A percentile compares a stretch with the other conserved stretches of the same genome.
Conservation (phyloP, 2,329 filamentous ascomycete species). For the Diplodia scrobiculata region DNA sequence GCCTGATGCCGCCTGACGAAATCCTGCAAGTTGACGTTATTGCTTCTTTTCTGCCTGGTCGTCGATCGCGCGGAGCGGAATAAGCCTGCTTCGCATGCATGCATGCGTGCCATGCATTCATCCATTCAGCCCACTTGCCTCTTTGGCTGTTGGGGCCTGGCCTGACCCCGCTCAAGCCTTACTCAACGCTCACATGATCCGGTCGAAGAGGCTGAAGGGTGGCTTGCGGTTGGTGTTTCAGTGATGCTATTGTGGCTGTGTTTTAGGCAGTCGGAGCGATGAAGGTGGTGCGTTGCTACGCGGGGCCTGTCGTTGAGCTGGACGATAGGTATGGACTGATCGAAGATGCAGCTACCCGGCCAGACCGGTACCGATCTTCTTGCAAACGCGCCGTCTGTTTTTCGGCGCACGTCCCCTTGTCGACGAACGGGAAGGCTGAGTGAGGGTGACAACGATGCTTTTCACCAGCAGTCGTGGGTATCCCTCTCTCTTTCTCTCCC, state of each 20-base stretch:
- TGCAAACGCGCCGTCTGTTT: too few species aligned
- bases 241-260: neutral
- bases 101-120: neutral
- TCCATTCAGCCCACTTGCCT: neutral
- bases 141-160: neutral
- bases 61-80: neutral
- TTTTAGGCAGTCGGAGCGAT: too few species aligned
- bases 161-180: neutral
- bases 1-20: neutral
- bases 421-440: too few species aligned
- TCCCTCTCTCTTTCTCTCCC: too few species aligned
- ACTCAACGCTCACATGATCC: neutral
- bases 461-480: too few species aligned
- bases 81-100: neutral
- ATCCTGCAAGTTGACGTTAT: neutral
- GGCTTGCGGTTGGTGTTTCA: neutral
- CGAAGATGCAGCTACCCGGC: too few species aligned
- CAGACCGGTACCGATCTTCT: too few species aligned
- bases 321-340: too few species aligned
- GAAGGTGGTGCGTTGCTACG: too few species aligned
- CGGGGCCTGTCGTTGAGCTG: too few species aligned
- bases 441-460: too few species aligned
- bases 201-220: neutral
- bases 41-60: neutral
- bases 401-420: too few species aligned